Evolutionary conservation across 345 rosid genomes (phyloP), one percentile per base, ranked within the genome.

Genomic region (Brassica nigra): DNA sequence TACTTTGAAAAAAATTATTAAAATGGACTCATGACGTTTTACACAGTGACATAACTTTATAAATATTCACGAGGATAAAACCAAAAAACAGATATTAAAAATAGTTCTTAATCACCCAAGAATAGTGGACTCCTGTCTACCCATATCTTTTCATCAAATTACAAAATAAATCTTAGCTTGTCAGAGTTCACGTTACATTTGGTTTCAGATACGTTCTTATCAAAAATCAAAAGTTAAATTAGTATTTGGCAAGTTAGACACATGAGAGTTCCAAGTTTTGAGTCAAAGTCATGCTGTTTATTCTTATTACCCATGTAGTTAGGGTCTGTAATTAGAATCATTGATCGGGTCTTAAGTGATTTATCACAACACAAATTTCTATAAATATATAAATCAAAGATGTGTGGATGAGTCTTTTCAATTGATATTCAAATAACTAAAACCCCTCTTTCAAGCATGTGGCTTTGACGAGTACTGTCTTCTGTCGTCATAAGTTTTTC

Each of bases 1-100:
- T 44, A 79, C 68, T 20, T 61, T 66, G 49, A 30, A 27, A 57
- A 66, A 34, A 7, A 4, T 12, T 10, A 31, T 66, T 20, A 23
- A 79, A 61, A 49, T 61, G 75, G 70, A 74, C 70, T 78, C 75
- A 68, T 74, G 57, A 61, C 82, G 69, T 59, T 79, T 59, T 30
- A 57, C 49, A 78, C 59, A 72, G 55, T 30, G 54, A 44, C 64
- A 58, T 62, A n/a, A 49, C 11, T 16, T 12, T 7, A 8, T 44
- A 78, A 62, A 3, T 44, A 27, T 52, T 57, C 73, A 78, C 73
- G 66, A 55, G 62, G 30, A 65, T 59, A 23, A 74, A 79, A 61
- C 15, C 27, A 68, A 61, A 72, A 79, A 11, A 31, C 33, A 68
- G 8, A 33, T 16, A 61, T 49, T n/a, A 27, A 28, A 73, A 73